phyloP scores from a whole-genome alignment of 2,329 filamentous ascomycete species.

The Magnaporthiopsis rhizophila region DNA sequence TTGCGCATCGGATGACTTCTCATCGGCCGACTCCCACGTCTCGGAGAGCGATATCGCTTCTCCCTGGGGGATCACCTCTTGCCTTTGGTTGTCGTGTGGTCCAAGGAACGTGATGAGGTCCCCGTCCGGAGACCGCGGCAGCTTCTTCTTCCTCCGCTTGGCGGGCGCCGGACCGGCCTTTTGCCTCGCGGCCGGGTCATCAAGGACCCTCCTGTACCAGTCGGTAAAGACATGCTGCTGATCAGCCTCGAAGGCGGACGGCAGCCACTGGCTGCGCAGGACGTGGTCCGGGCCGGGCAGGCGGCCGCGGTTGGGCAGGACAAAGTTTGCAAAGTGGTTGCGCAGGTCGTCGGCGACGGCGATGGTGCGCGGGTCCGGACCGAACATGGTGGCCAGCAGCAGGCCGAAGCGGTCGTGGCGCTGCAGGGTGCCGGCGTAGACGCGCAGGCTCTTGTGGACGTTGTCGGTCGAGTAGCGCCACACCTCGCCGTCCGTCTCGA shows the following conservation, averaged over 20 bases:
- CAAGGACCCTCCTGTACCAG: slow-evolving; percentile 19
- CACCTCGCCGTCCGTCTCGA: slow-evolving; percentile 6
- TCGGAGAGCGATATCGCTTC: slow-evolving; percentile 11
- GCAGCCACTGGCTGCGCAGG: slow-evolving; percentile 32
- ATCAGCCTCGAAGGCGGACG: slow-evolving; percentile 24
- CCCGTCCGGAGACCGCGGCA: slow-evolving; percentile 13
- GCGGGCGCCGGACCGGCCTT: slow-evolving; percentile 13
- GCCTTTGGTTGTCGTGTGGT: slow-evolving; percentile 18
- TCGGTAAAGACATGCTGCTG: slow-evolving; percentile 22
- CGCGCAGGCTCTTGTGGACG: slow-evolving; percentile 14
- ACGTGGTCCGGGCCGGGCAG: slow-evolving; percentile 18
- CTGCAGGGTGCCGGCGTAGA: slow-evolving; percentile 29
- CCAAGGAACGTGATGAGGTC: slow-evolving; percentile 20
- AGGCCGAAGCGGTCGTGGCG: slow-evolving; percentile 26
- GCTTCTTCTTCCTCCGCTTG: slow-evolving; percentile 10
- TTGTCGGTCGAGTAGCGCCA: slow-evolving; percentile 7
- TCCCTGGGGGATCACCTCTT: slow-evolving; percentile 15
- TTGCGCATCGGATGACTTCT: slow-evolving; percentile 8
- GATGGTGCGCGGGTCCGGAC: slow-evolving; percentile 27
- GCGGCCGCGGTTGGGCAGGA: slow-evolving; percentile 26
- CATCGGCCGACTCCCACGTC: slow-evolving; percentile 12
- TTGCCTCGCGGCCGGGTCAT: slow-evolving; percentile 13
- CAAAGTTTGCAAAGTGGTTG: slow-evolving; percentile 32
- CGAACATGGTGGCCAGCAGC: slow-evolving; percentile 33
- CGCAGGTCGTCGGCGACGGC: slow-evolving; percentile 28